Percentiles rank a stretch among this genome's conserved stretches.
These are phyloP conservation scores for Hygrocybe coccinea DNA, from an alignment of 768 basidiomycete genomes.

Conservation along the genomic window DNA sequence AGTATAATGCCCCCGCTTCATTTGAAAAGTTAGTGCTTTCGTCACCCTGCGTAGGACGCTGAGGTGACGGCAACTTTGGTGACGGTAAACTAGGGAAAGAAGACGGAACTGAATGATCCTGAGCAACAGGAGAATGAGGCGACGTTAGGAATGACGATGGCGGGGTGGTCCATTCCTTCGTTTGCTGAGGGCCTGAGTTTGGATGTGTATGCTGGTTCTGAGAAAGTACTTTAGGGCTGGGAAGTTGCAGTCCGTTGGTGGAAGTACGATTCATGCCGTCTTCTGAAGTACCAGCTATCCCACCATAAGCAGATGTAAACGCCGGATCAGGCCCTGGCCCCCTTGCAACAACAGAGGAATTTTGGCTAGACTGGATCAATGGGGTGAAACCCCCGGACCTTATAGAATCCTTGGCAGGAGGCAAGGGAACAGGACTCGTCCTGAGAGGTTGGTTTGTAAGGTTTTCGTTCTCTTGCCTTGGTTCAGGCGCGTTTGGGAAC, in stretches of 20 bases:
- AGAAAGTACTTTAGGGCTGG: no score
- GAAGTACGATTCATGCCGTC: no score
- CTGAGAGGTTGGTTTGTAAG: not conserved
- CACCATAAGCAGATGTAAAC: no score
- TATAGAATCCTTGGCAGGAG: not conserved
- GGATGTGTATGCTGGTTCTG: no score
- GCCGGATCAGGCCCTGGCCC: no score
- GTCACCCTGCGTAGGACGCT: slow-evolving; percentile 12
- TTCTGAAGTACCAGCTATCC: no score
- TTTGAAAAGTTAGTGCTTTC: slow-evolving; percentile 37
- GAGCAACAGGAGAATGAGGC: not conserved
- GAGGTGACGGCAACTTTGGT: slow-evolving; percentile 1
- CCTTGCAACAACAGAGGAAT: no score
- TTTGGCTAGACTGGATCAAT: no score
- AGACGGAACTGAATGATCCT: not conserved
- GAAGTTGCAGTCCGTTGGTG: no score
- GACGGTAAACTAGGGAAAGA: not conserved
- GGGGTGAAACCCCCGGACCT: no score
- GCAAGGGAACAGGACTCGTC: not conserved
- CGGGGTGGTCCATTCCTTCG: no score
- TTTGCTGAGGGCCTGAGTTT: no score
- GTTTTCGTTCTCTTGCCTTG: not conserved
- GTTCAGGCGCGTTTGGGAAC: slow-evolving; percentile 3
- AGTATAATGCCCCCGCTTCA: slow-evolving; percentile 64
- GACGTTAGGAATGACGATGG: not conserved